A percentile compares a stretch with the other conserved stretches of the same genome.
These are phyloP conservation scores for Alternaria infectoria DNA, from an alignment of 2,329 filamentous ascomycete species.

Conservation along the genomic window DNA sequence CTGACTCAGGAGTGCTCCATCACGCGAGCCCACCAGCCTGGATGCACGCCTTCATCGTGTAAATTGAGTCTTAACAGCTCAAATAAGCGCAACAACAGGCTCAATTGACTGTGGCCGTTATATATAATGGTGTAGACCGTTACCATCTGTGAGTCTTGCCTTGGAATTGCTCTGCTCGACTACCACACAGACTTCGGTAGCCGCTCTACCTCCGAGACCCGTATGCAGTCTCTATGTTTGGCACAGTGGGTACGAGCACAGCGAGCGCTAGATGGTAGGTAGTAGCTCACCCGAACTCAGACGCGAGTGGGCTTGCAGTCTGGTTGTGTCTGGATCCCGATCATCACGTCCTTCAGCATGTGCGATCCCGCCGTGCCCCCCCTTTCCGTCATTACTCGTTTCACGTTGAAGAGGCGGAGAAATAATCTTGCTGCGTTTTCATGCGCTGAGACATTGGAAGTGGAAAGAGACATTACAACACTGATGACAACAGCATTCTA, in stretches of 20 bases:
- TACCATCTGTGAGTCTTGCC: fast-evolving
- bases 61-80: background rate
- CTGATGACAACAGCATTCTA: background rate
- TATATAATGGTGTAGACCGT: background rate
- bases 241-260: background rate
- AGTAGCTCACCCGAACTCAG: background rate
- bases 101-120: background rate
- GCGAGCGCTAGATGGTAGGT: background rate
- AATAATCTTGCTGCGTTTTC: background rate
- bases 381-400: background rate
- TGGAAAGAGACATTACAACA: background rate
- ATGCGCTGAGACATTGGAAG: background rate
- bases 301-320: background rate
- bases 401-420: background rate
- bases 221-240: background rate
- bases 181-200: background rate
- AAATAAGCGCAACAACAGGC: background rate
- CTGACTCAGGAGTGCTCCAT: background rate
- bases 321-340: background rate
- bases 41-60: background rate
- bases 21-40: background rate
- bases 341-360: background rate
- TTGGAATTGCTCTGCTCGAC: background rate
- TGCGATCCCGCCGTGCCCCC: background rate
- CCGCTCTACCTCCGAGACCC: background rate